phyloP scores from a whole-genome alignment of 768 basidiomycete genomes.

The Mycena vitilis region DNA sequence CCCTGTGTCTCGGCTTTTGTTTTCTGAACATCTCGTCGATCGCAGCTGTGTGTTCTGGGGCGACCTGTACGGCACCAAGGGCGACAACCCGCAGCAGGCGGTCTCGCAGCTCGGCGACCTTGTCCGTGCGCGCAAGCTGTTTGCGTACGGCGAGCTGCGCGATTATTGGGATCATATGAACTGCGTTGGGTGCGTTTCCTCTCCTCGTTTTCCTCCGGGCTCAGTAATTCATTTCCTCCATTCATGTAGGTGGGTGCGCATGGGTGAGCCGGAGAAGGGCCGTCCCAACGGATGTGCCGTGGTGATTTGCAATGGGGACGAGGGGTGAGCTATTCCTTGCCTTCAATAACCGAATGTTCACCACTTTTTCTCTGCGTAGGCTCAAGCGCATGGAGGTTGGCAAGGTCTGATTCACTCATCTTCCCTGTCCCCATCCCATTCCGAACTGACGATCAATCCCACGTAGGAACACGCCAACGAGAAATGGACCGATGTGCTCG shows the following conservation, averaged over 20 bases:
- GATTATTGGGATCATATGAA: conserved; percentile 62
- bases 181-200: conserved; percentile 53
- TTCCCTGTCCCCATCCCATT: not conserved
- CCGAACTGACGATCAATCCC: not conserved
- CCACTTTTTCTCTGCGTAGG: conserved; percentile 19
- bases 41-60: conserved; percentile 71
- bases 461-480: conserved; percentile 44
- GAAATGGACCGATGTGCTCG: conserved; percentile 45
- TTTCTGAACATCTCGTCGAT: not conserved
- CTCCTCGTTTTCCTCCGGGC: not conserved
- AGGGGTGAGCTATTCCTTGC: conserved; percentile 31
- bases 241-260: conserved; percentile 55
- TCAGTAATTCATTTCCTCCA: not conserved
- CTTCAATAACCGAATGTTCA: not conserved
- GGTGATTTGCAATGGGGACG: conserved; percentile 58
- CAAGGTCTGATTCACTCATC: conserved; percentile 43
- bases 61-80: conserved; percentile 63
- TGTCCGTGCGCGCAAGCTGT: conserved; percentile 53
- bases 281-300: conserved; percentile 58
- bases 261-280: conserved; percentile 50
- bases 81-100: conserved; percentile 50
- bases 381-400: conserved; percentile 59
- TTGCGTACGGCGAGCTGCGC: conserved; percentile 58
- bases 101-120: conserved; percentile 40
- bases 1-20: not conserved